These are phyloP conservation scores for Reticulascus tulasneorum DNA, from an alignment of 2,329 filamentous ascomycete species.

Conservation along the genomic window DNA sequence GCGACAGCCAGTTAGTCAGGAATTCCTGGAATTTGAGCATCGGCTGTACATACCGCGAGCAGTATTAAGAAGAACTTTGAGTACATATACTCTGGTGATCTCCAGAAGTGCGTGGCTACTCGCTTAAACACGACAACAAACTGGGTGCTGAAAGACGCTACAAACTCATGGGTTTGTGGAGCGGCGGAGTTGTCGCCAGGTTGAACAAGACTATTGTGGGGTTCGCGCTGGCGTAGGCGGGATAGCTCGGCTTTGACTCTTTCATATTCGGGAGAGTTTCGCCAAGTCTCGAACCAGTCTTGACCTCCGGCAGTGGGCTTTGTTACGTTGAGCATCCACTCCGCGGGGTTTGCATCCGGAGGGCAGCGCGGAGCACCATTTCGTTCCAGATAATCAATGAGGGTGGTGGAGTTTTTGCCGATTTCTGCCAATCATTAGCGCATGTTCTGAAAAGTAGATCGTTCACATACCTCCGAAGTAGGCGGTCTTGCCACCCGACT, in stretches of 20 bases:
- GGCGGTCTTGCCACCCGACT: conserved; percentile 52
- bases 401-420: conserved; percentile 37
- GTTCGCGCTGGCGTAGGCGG: conserved; percentile 29
- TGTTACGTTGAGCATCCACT: conserved; percentile 57
- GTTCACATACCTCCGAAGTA: conserved; percentile 51
- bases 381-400: conserved; percentile 56
- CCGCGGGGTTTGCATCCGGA: conserved; percentile 57
- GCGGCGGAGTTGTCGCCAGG: background rate
- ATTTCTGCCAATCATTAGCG: conserved; percentile 8
- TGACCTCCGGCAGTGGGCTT: conserved; percentile 17
- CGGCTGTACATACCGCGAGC: conserved; percentile 19
- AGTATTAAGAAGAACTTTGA: conserved; percentile 56
- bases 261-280: conserved; percentile 23
- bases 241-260: conserved; percentile 22
- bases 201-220: conserved; percentile 17
- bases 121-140: conserved; percentile 55
- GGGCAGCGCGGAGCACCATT: conserved; percentile 56
- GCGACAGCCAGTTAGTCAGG: conserved; percentile 21
- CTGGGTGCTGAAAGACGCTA: conserved; percentile 62
- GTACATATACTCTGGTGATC: conserved; percentile 68
- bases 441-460: fast-evolving
- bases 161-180: conserved; percentile 56
- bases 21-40: background rate
- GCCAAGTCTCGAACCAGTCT: conserved; percentile 33
- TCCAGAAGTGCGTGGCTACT: conserved; percentile 71